Evolutionary conservation across 768 basidiomycete species (phyloP).

Genomic region (Rhodotorula kratochvilovae): DNA sequence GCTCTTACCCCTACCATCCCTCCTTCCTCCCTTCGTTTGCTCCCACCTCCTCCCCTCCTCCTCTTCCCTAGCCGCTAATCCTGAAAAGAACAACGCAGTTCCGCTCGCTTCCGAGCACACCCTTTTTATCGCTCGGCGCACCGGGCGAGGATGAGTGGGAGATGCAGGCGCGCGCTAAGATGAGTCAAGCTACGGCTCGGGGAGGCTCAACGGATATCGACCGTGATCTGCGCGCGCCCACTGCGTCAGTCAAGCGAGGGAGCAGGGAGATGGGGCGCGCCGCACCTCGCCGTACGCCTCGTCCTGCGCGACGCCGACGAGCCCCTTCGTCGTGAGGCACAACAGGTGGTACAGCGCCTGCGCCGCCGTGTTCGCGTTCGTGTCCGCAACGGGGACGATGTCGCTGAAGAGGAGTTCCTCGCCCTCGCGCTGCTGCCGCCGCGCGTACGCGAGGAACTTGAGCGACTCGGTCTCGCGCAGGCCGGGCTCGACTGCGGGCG

Average conservation of each 20-base stretch:
- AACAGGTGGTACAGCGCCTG: constrained; percentile 29
- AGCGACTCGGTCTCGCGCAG: constrained; percentile 24
- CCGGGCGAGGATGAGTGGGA: not conserved
- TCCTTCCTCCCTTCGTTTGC: too few species aligned
- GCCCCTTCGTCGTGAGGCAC: constrained; percentile 15
- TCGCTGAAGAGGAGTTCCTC: constrained; percentile 22
- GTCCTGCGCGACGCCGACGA: constrained; percentile 22
- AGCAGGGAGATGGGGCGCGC: not conserved
- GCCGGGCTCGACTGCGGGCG: not conserved
- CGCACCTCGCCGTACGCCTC: constrained; percentile 30
- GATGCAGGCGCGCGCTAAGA: not conserved
- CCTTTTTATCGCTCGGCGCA: too few species aligned
- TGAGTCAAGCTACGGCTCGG: not conserved
- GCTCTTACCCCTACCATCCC: too few species aligned
- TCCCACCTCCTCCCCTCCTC: too few species aligned
- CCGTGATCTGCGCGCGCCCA: constrained; percentile 3
- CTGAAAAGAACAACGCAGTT: too few species aligned
- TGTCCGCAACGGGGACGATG: constrained; percentile 17
- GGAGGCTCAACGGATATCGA: not conserved
- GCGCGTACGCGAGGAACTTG: constrained; percentile 25
- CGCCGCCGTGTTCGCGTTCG: constrained; percentile 15
- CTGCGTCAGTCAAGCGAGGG: not conserved
- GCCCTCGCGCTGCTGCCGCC: not conserved
- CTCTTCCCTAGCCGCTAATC: too few species aligned
- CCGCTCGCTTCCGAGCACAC: too few species aligned